Evolutionary conservation across 2,329 filamentous ascomycete genomes (phyloP).

Genomic region (Cercospora janseana): DNA sequence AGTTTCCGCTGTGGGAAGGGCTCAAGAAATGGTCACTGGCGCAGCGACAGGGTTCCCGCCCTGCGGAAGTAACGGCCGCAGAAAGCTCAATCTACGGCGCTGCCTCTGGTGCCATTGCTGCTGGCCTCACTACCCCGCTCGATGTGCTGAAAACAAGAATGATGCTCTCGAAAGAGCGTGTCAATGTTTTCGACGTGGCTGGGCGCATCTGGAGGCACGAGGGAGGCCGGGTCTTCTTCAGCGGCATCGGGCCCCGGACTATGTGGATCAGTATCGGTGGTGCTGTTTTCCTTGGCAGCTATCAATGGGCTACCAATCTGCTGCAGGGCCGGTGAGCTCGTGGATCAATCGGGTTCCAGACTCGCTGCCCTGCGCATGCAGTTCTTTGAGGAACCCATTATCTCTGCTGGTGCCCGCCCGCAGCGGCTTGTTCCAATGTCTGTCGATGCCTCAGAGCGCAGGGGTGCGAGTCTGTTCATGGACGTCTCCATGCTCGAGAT

Average conservation of each 20-base stretch:
- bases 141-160: constrained; percentile 96
- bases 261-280: constrained; percentile 95
- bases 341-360: not conserved
- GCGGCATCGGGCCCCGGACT: constrained; percentile 75
- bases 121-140: constrained; percentile 83
- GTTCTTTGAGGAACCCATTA: too few relatives aligned
- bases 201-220: constrained; percentile 62
- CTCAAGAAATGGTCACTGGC: constrained; percentile 71
- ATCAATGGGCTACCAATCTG: constrained; percentile 82
- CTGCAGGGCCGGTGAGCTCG: constrained; percentile 50
- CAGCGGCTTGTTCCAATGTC: too few relatives aligned
- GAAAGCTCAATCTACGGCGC: constrained; percentile 87
- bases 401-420: too few relatives aligned
- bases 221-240: constrained; percentile 68
- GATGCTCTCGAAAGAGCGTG: constrained; percentile 77
- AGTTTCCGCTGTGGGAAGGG: constrained; percentile 95
- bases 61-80: constrained; percentile 61
- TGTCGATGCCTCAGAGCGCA: too few relatives aligned
- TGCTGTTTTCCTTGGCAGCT: constrained; percentile 89
- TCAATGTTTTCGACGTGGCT: constrained; percentile 60
- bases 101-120: constrained; percentile 78
- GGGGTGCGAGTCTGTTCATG: too few relatives aligned
- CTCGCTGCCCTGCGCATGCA: not conserved
- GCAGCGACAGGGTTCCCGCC: constrained; percentile 31
- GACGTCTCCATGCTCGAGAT: too few relatives aligned